Evolutionary conservation across 352 stramenopile genomes (phyloP), one percentile per base, ranked within the genome.

Genomic region (Phytophthora crassamura): DNA sequence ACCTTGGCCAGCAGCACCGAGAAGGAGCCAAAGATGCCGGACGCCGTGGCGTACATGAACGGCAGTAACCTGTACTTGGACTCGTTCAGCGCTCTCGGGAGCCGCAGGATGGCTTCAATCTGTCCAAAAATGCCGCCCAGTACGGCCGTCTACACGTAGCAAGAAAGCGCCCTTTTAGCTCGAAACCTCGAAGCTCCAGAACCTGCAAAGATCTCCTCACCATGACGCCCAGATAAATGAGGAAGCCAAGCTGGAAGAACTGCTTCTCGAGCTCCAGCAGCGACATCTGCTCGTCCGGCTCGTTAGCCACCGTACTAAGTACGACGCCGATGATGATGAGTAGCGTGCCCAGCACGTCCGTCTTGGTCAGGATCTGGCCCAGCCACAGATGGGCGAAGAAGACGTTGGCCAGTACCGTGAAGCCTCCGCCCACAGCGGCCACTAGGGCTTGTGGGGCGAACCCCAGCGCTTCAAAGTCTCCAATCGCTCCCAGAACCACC

Each of bases 381-480:
- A 97, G 79, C 87, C 87, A 93, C 55, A 92, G 51, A 47, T 95
- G 84, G 9, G 86, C 88, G 53, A 97, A 97, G 55, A 96, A 93
- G 4, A 96, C 86, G 52, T 97, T 97, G 35, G 87, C 86, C 8
- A 97, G 74, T 38, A 97, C 85, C 0, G 90, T 97, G 59, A 88
- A 94, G 39, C 88, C 87, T 12, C 86, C 86, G 5, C 90, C 90
- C 7, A 96, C 88, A 0, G 90, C 87, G 34, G 90, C 89, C 18
- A 96, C 89, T 2, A 97, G 81, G 32, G 85, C 80, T 60, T 97
- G 90, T 9, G 90, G 86, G 11, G 88, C 90, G 62, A 97, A 96
- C 1, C 82, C 88, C 43, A 97, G 74, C 38, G 89, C 88, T 62
- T 90, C 87, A 77, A 97, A 95, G 78, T 97, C 89, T 6, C 86